Conservation (phyloP, 352 stramenopile genomes). For the Globisporangium nodosum region DNA sequence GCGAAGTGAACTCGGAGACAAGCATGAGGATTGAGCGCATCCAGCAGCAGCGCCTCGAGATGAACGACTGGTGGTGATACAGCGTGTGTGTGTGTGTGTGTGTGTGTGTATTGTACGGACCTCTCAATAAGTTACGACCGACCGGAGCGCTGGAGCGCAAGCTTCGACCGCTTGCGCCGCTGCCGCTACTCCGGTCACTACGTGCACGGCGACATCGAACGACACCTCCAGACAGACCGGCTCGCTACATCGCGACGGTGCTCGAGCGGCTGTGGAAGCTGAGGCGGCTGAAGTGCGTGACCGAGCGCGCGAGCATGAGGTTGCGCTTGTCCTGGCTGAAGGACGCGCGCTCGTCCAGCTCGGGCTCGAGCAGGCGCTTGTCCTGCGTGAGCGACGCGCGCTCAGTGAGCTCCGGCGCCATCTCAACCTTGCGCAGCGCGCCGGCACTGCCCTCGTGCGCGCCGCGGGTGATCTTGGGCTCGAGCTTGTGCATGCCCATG, state of each 20-base stretch:
- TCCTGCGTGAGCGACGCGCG: slow-evolving; percentile 1
- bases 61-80: slow-evolving; percentile 7
- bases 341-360: slow-evolving; percentile 13
- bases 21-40: slow-evolving; percentile 37
- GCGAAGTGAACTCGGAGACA: slow-evolving; percentile 32
- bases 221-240: neutral
- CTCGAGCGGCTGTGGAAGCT: slow-evolving; percentile 9
- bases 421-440: slow-evolving; percentile 44
- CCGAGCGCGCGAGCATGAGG: slow-evolving; percentile 7
- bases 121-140: slow-evolving; percentile 6
- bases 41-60: slow-evolving; percentile 20
- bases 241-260: slow-evolving; percentile 11
- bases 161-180: slow-evolving; percentile 8
- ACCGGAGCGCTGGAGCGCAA: neutral
- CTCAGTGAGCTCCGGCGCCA: slow-evolving; percentile 25
- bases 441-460: slow-evolving; percentile 31
- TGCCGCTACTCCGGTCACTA: neutral
- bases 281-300: slow-evolving; percentile 11
- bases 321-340: slow-evolving; percentile 9
- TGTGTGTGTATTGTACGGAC: neutral
- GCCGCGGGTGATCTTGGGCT: slow-evolving; percentile 46
- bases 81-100: neutral
- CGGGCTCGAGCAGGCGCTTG: slow-evolving; percentile 3
- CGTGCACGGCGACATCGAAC: neutral
- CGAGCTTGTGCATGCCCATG: slow-evolving; percentile 63